Conservation (phyloP, 2,329 filamentous ascomycete genomes). For the Immersiporthe knoxdaviesiana region DNA sequence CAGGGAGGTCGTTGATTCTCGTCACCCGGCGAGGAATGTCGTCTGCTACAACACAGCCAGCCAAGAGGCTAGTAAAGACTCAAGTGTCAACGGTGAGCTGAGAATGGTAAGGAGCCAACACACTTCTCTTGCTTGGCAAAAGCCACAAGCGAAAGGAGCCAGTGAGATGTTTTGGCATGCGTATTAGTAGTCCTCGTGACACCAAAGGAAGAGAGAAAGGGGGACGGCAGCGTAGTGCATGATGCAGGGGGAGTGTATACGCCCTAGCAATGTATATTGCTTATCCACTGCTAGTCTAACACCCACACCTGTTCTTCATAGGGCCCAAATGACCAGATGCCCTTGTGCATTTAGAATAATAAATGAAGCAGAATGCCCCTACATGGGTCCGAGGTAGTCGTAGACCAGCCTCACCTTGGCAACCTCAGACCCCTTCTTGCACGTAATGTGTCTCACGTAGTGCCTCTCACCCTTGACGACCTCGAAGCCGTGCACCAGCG, state of each 20-base stretch:
- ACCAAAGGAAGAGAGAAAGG: not conserved
- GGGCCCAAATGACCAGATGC: not conserved
- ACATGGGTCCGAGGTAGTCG: slow-evolving; percentile 25
- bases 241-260: not conserved
- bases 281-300: not conserved
- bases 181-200: not conserved
- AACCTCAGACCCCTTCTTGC: slow-evolving; percentile 23
- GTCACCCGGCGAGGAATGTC: not conserved
- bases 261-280: not conserved
- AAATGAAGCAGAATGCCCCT: not conserved
- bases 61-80: slow-evolving; percentile 7
- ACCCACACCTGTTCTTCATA: not conserved
- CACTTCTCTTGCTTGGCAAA: not conserved
- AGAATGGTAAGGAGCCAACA: not conserved
- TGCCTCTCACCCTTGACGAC: slow-evolving; percentile 21
- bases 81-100: not conserved
- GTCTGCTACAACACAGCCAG: not conserved
- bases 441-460: slow-evolving; percentile 25
- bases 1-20: not conserved
- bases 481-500: slow-evolving; percentile 27
- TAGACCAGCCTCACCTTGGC: slow-evolving; percentile 27
- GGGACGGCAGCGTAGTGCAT: not conserved
- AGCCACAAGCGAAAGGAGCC: not conserved
- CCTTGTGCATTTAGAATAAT: not conserved
- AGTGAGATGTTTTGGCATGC: not conserved